phyloP scores from a whole-genome alignment of 176 grass and related monocot genomes.

The Zoysia pacifica region DNA sequence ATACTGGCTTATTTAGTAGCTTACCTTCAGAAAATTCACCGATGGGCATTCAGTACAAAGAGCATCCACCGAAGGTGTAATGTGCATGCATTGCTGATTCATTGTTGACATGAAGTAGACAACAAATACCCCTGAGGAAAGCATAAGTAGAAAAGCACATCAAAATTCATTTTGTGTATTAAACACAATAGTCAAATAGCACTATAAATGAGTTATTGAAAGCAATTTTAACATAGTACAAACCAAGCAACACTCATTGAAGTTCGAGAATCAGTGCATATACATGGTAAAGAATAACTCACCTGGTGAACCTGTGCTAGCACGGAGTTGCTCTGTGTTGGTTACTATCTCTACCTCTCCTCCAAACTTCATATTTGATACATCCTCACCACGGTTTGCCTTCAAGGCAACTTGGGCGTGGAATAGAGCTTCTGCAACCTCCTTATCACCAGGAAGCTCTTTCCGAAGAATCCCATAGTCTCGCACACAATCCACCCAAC shows the following conservation, averaged over 20 bases:
- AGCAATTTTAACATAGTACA: constrained; percentile 16
- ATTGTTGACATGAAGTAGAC: constrained; percentile 73
- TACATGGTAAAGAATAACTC: constrained; percentile 18
- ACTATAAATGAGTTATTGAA: background rate
- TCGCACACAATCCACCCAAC: constrained; percentile 73
- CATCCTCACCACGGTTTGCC: constrained; percentile 76
- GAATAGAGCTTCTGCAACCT: constrained; percentile 76
- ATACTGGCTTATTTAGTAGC: background rate
- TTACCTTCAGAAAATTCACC: constrained; percentile 88
- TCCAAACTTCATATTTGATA: constrained; percentile 94
- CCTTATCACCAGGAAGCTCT: constrained; percentile 70
- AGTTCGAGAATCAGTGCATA: background rate
- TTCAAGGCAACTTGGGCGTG: constrained; percentile 83
- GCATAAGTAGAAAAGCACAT: too few relatives aligned
- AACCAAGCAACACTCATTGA: constrained; percentile 16
- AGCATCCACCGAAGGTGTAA: constrained; percentile 60
- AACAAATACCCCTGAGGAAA: constrained; percentile 68
- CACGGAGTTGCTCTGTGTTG: constrained; percentile 66
- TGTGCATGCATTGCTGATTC: constrained; percentile 70
- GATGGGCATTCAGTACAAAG: constrained; percentile 83
- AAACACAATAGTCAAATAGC: background rate
- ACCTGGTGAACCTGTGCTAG: constrained; percentile 72
- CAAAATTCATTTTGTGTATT: constrained; percentile 14
- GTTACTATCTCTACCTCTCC: constrained; percentile 76
- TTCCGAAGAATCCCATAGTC: constrained; percentile 81